Evolutionary conservation across 306 rosid genomes (phyloP), one percentile per base, ranked within the genome.

Genomic region (Glycine latifolia): DNA sequence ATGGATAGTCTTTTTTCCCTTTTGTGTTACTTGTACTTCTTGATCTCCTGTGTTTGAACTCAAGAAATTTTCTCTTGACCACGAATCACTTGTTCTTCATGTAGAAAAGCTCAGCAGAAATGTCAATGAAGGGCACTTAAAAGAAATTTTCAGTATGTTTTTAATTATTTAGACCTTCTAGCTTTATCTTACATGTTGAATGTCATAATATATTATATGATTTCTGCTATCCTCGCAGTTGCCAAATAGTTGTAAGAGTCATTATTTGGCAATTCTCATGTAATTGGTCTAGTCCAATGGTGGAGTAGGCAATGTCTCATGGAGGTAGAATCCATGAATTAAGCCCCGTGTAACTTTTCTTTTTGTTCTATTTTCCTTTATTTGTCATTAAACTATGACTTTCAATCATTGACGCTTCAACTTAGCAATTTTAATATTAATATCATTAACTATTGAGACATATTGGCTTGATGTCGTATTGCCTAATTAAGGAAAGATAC

Each of bases 101-200:
- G 80, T 96, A 52, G 98, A 96, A 43, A 85, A 90, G 66, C 98
- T 96, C 75, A 92, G 97, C 75, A 91, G 98, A 89, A 96, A 96
- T 87, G 99, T 96, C 84, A 82, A 96, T 59, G 99, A 96, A 83
- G 97, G 97, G 85, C 98, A 96, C 88, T 87, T 96, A 76, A 88
- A 77, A 84, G 99, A 96, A 86, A 93, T 96, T 43, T 96, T 96
- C 76, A 75, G 99, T 96, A 92, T 66, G 98, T 74, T 66, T 26
- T 26, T 78, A 84, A 41, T 67, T 79, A 2, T 53, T 61, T 61
- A 35, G 8, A 26, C 37, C 86, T 46, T 76, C 16, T 72, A 37
- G 69, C 56, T 76, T 60, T 56, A 9, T 76, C 62, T 53, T 80
- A 33, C 35, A 48, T 54, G 78, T 10, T 78, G 16, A 52, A 48